Base-by-base conservation (phyloP, 108 stramenopile genomes). In the Discostella stelligeroides region DNA sequence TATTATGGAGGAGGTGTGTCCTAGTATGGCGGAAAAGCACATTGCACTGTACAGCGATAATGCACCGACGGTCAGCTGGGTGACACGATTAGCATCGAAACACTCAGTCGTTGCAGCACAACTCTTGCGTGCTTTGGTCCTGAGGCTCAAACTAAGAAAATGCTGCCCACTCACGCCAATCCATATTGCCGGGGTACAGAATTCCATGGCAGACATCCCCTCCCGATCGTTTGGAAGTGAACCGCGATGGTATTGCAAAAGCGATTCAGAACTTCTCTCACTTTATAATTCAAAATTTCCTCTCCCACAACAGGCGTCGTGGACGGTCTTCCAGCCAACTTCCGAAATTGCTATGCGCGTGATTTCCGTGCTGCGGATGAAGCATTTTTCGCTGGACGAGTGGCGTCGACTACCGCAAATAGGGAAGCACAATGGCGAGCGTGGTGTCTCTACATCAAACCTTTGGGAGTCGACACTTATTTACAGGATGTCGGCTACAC, bases 391-490 rank as follows among this genome's bases (percentile, higher is more conserved):
- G n/a, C n/a, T n/a, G n/a, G n/a, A n/a, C n/a, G n/a, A n/a, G n/a
- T n/a, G n/a, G n/a, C 18, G 11, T 18, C 51, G 51, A 53, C 51
- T 53, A 53, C 51, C 51, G 24, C 20, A 18, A 24, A 24, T 53
- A 18, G 51, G 51, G n/a, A n/a, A n/a, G n/a, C n/a, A n/a, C n/a
- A 20, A 53, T 53, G 51, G 51, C 21, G 21, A 53, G 23, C 20
- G 20, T 53, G 51, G 51, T 24, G 21, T 23, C 15, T 15, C 10
- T 54, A 27, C 27, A 27, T 54, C 53, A 1, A 9, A 28, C 53
- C 53, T 54, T 27, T 54, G 53, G 53, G 53, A 54, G 23, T 54
- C 25, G 53, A 54, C 53, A 23, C 53, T 54, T 28, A 54, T 27
- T 28, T 14, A 54, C 53, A 54, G 53, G 53, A 27, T 23, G 25